Conservation (phyloP, 345 rosid species). For the Euphorbia tirucalli region DNA sequence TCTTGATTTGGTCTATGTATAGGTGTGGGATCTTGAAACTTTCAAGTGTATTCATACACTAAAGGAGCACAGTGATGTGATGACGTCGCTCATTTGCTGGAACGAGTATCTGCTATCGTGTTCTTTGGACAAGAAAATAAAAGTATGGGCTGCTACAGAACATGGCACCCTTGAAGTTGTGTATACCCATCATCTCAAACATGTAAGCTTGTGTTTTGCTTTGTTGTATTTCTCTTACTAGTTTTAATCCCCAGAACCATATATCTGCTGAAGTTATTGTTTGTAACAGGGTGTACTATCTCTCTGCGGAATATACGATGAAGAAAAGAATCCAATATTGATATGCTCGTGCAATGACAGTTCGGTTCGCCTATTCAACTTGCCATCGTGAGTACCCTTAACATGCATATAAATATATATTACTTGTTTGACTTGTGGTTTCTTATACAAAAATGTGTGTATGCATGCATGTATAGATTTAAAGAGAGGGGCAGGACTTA, state of each 20-base stretch:
- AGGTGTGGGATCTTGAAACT: conserved; percentile 59
- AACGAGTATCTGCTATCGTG: too few relatives aligned
- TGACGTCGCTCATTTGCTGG: too few relatives aligned
- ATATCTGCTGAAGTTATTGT: background rate
- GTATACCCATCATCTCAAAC: conserved; percentile 8
- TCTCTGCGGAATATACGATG: conserved; percentile 14
- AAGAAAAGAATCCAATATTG: conserved; percentile 25
- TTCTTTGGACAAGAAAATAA: too few relatives aligned
- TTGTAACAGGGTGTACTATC: conserved; percentile 18
- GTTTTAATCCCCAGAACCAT: background rate
- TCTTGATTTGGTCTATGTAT: too few relatives aligned
- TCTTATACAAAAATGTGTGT: too few relatives aligned
- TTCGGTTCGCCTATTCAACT: conserved; percentile 11
- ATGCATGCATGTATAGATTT: too few relatives aligned
- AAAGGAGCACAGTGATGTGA: too few relatives aligned
- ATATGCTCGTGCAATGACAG: conserved; percentile 25
- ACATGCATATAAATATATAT: too few relatives aligned
- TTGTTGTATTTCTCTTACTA: background rate
- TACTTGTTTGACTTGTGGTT: too few relatives aligned
- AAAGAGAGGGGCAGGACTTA: too few relatives aligned
- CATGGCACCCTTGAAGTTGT: conserved; percentile 18
- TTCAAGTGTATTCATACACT: conserved; percentile 50
- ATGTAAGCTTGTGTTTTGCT: background rate
- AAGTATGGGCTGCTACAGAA: conserved; percentile 54
- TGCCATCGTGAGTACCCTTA: conserved; percentile 15